These are phyloP conservation scores for Gossypium sturtianum DNA, from an alignment of 345 rosid genomes.

Conservation along the genomic window DNA sequence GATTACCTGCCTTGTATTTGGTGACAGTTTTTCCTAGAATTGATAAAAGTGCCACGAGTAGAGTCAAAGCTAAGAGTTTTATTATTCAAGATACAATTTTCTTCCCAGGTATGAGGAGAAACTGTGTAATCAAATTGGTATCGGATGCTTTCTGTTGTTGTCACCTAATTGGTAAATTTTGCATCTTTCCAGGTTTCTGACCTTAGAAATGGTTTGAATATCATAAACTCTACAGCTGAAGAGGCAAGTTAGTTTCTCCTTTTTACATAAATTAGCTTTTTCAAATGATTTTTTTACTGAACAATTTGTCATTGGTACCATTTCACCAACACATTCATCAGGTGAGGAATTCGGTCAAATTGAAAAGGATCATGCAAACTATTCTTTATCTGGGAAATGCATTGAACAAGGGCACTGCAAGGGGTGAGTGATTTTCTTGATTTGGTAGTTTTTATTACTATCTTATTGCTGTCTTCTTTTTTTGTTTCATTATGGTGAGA, in stretches of 20 bases:
- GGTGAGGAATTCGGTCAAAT: conserved; percentile 62
- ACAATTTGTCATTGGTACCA: not conserved
- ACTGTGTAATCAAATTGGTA: conserved; percentile 8
- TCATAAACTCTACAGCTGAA: conserved; percentile 55
- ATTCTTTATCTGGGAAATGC: conserved; percentile 88
- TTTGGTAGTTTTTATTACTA: not conserved
- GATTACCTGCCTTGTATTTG: conserved; percentile 12
- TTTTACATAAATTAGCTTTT: conserved; percentile 13
- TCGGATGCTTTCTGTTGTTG: conserved; percentile 16
- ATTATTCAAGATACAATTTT: conserved; percentile 67
- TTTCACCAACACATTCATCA: conserved; percentile 27
- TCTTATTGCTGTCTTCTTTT: not conserved
- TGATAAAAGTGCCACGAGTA: conserved; percentile 77
- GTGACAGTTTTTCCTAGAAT: conserved; percentile 67
- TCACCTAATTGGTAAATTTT: conserved; percentile 10
- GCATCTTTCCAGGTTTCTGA: conserved; percentile 60
- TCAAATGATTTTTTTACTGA: conserved; percentile 3
- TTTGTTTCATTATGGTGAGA: not conserved
- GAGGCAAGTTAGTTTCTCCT: conserved; percentile 49
- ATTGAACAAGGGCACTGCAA: conserved; percentile 84
- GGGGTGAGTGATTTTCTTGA: conserved; percentile 49
- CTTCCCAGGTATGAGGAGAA: conserved; percentile 50
- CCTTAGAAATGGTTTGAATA: conserved; percentile 54
- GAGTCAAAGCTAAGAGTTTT: conserved; percentile 80
- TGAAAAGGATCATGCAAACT: conserved; percentile 81